Conservation (phyloP, 2,329 filamentous ascomycete genomes). For the Pezicula carpinea region DNA sequence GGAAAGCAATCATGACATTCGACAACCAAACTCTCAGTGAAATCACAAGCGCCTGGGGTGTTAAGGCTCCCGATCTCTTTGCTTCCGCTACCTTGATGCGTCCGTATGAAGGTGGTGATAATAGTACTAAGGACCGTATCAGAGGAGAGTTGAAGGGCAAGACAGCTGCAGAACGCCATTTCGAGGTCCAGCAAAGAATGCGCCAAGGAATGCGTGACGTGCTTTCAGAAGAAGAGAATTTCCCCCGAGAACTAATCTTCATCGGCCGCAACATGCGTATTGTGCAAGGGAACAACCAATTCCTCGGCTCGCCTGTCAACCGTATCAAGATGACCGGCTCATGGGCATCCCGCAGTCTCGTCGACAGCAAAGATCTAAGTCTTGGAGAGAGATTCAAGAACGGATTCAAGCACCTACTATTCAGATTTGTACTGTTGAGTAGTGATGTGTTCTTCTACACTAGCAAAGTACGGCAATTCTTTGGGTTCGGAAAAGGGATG, state of each 20-base stretch:
- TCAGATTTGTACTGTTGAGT: constrained; percentile 68
- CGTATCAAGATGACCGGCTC: constrained; percentile 88
- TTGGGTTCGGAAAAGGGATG: constrained; percentile 79
- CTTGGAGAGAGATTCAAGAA: constrained; percentile 60
- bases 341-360: constrained; percentile 84
- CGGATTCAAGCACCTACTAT: constrained; percentile 74
- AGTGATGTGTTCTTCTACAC: constrained; percentile 83
- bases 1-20: constrained; percentile 90
- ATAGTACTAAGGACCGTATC: constrained; percentile 59
- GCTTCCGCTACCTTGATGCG: constrained; percentile 85
- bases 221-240: constrained; percentile 63
- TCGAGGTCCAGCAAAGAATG: constrained; percentile 70
- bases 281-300: constrained; percentile 70
- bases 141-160: constrained; percentile 45
- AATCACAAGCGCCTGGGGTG: constrained; percentile 78
- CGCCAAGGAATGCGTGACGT: constrained; percentile 61
- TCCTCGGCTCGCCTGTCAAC: constrained; percentile 70
- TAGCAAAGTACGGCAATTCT: constrained; percentile 68
- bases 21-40: constrained; percentile 75
- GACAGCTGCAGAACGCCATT: constrained; percentile 56
- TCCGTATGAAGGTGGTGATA: constrained; percentile 83
- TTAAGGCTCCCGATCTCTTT: constrained; percentile 85
- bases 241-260: constrained; percentile 67
- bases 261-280: constrained; percentile 70
- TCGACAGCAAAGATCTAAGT: constrained; percentile 64